phyloP scores from a whole-genome alignment of 106 monocot genomes.

The Dioscorea alata region DNA sequence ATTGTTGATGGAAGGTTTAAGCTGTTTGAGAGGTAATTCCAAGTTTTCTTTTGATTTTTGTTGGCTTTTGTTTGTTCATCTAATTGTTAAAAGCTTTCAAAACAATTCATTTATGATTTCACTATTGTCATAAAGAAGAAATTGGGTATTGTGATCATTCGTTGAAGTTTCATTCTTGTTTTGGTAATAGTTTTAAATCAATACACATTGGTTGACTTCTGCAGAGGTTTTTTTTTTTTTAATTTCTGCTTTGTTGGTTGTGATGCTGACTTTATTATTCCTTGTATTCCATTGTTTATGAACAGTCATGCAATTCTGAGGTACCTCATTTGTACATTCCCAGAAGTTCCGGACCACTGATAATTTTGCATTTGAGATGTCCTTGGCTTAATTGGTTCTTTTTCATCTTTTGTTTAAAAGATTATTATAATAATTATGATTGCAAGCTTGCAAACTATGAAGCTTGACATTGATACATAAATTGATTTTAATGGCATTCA shows the following conservation, averaged over 20 bases:
- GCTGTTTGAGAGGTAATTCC: slow-evolving; percentile 75
- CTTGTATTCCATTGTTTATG: background rate
- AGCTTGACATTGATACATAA: no score
- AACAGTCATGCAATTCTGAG: slow-evolving; percentile 79
- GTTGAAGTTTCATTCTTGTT: background rate
- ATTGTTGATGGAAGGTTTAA: slow-evolving; percentile 81
- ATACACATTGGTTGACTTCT: no score
- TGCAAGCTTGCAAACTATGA: no score
- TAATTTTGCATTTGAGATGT: slow-evolving; percentile 13
- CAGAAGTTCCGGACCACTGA: slow-evolving; percentile 82
- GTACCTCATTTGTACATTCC: slow-evolving; percentile 62
- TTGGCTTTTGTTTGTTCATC: no score
- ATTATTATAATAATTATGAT: no score
- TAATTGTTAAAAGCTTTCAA: no score
- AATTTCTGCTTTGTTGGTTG: slow-evolving; percentile 1
- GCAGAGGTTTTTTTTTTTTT: no score
- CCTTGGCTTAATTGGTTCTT: background rate
- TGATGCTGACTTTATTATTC: background rate
- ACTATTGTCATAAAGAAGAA: no score
- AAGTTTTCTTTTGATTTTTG: background rate
- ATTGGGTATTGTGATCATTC: no score
- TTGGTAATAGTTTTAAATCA: no score
- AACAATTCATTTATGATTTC: no score
- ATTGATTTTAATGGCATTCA: no score
- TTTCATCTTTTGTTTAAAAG: background rate